Evolutionary conservation across 2,329 filamentous ascomycete genomes (phyloP).

Genomic region (Xylaria sp.): DNA sequence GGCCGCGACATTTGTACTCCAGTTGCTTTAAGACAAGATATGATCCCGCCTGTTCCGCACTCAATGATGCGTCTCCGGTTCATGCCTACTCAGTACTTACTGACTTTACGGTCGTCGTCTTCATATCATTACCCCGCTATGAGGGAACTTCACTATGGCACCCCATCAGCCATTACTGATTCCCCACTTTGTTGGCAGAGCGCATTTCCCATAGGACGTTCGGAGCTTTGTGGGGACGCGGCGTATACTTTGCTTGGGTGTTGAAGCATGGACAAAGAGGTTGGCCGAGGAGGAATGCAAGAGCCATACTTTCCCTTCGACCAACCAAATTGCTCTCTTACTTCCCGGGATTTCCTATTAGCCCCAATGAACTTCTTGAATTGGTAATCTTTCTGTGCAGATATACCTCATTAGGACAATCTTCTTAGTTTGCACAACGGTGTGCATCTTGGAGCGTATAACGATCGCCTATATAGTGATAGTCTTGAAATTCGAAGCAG

Average conservation of each 20-base stretch:
- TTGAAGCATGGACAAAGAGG: slow-evolving; percentile 10
- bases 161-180: slow-evolving; percentile 49
- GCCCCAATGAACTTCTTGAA: not conserved
- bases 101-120: slow-evolving; percentile 25
- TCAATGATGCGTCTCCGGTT: slow-evolving; percentile 41
- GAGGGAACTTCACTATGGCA: slow-evolving; percentile 35
- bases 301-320: slow-evolving; percentile 13
- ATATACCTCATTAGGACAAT: slow-evolving; percentile 7
- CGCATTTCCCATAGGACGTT: slow-evolving; percentile 45
- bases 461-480: not conserved
- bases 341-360: slow-evolving; percentile 17
- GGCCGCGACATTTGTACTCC: slow-evolving; percentile 31
- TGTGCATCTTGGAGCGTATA: slow-evolving; percentile 1
- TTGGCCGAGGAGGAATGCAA: slow-evolving; percentile 23
- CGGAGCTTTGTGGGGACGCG: slow-evolving; percentile 32
- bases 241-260: slow-evolving; percentile 20
- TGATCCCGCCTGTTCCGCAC: slow-evolving; percentile 38
- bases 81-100: slow-evolving; percentile 38
- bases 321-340: slow-evolving; percentile 5
- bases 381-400: not conserved
- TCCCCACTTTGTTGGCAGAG: slow-evolving; percentile 55
- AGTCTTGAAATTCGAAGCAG: slow-evolving; percentile 14
- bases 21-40: slow-evolving; percentile 38
- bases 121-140: slow-evolving; percentile 44
- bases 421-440: slow-evolving; percentile 8